Percentiles rank a stretch among this genome's conserved stretches.
These are phyloP conservation scores for Apiotrichum veenhuisii DNA, from an alignment of 1,284 basidiomycete genomes.

Conservation along the genomic window DNA sequence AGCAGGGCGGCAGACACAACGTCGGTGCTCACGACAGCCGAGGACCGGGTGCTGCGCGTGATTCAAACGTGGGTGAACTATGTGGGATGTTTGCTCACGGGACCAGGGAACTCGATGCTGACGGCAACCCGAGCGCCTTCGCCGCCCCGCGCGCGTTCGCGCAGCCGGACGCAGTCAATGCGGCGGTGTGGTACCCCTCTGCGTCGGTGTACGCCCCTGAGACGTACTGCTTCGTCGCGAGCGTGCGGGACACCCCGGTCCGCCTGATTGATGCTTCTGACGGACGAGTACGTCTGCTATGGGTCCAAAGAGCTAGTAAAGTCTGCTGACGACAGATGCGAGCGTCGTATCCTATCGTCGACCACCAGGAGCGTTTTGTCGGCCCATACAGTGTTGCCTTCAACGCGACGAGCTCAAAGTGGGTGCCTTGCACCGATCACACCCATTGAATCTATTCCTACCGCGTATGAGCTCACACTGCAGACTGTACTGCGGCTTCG, in stretches of 20 bases:
- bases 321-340: slow-evolving; percentile 62
- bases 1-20: slow-evolving; percentile 42
- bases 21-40: slow-evolving; percentile 38
- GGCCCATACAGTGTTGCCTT: slow-evolving; percentile 80
- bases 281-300: slow-evolving; percentile 61
- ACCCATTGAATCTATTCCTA: too few relatives aligned
- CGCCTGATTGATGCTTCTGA: slow-evolving; percentile 71
- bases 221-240: slow-evolving; percentile 73
- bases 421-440: slow-evolving; percentile 19
- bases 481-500: slow-evolving; percentile 84
- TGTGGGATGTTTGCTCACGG: too few relatives aligned
- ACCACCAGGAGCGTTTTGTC: slow-evolving; percentile 81
- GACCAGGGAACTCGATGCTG: background rate
- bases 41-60: slow-evolving; percentile 40
- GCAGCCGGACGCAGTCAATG: slow-evolving; percentile 67
- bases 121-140: background rate
- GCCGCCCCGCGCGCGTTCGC: slow-evolving; percentile 31
- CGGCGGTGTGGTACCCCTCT: slow-evolving; percentile 74
- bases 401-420: slow-evolving; percentile 66
- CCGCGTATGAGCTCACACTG: background rate
- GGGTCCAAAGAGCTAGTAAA: background rate
- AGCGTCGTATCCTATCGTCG: slow-evolving; percentile 85
- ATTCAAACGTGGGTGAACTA: slow-evolving; percentile 34
- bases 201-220: slow-evolving; percentile 60
- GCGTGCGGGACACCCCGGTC: slow-evolving; percentile 74